A percentile compares a stretch with the other conserved stretches of the same genome.
Conservation (phyloP, 768 basidiomycete species). For the Tylopilus balloui region DNA sequence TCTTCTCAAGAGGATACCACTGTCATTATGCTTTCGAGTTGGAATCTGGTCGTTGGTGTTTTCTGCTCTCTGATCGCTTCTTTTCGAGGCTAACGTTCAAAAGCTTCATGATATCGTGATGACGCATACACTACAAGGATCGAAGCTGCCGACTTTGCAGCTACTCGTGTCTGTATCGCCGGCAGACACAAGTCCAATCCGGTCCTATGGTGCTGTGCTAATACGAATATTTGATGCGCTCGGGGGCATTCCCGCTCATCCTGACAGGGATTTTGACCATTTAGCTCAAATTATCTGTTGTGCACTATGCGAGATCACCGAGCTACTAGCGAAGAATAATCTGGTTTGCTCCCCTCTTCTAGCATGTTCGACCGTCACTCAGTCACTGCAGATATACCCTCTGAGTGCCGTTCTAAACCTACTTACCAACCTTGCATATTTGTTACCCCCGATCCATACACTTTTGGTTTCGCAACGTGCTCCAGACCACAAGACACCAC, state of each 20-base stretch:
- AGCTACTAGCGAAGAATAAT: slow-evolving; percentile 33
- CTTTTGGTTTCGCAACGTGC: slow-evolving; percentile 32
- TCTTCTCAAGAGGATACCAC: slow-evolving; percentile 31
- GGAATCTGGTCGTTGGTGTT: slow-evolving; percentile 51
- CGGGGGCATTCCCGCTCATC: slow-evolving; percentile 21
- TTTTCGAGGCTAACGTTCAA: slow-evolving; percentile 1
- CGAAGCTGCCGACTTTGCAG: slow-evolving; percentile 47
- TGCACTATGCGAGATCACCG: slow-evolving; percentile 39
- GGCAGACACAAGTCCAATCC: slow-evolving; percentile 20
- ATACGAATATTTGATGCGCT: slow-evolving; percentile 33
- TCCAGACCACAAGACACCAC: slow-evolving; percentile 25
- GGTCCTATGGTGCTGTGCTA: slow-evolving; percentile 41
- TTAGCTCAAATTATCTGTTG: slow-evolving; percentile 28
- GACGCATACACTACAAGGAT: slow-evolving; percentile 45
- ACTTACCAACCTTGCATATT: slow-evolving; percentile 41
- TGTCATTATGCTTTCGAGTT: slow-evolving; percentile 41
- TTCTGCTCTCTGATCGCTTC: neutral
- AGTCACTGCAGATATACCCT: slow-evolving; percentile 37
- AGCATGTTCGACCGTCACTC: slow-evolving; percentile 2
- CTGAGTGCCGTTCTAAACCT: slow-evolving; percentile 53
- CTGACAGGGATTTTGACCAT: slow-evolving; percentile 17
- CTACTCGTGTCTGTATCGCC: slow-evolving; percentile 41
- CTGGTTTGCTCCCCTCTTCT: slow-evolving; percentile 35
- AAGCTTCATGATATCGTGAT: slow-evolving; percentile 62
- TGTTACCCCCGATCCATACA: slow-evolving; percentile 45